Evolutionary conservation across 2,329 filamentous ascomycete species (phyloP).

Genomic region (Phyllachora maydis): DNA sequence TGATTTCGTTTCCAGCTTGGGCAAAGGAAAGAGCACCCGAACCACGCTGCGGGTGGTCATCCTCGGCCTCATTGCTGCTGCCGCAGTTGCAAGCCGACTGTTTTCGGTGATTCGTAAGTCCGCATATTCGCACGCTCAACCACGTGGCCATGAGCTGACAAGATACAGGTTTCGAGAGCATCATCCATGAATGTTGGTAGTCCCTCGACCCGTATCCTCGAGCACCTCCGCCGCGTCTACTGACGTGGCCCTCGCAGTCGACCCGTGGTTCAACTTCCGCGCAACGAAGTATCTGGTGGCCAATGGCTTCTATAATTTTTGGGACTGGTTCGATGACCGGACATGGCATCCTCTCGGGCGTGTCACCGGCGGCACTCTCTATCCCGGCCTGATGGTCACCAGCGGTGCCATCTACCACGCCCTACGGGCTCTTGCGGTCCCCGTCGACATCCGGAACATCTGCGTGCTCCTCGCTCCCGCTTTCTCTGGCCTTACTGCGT

Average conservation of each 20-base stretch:
- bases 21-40: conserved; percentile 61
- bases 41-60: conserved; percentile 78
- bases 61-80: conserved; percentile 73
- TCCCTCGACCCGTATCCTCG: conserved; percentile 6
- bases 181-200: conserved; percentile 94
- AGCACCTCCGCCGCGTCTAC: conserved; percentile 3
- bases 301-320: conserved; percentile 96
- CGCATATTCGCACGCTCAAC: too few relatives aligned
- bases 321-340: conserved; percentile 99
- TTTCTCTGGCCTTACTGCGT: conserved; percentile 85
- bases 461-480: conserved; percentile 89
- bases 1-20: conserved; percentile 44
- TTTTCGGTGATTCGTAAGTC: conserved; percentile 96
- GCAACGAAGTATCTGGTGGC: conserved; percentile 94
- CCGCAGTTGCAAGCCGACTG: conserved; percentile 78
- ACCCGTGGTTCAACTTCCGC: conserved; percentile 99
- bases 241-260: conserved; percentile 43
- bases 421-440: conserved; percentile 71
- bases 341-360: conserved; percentile 98
- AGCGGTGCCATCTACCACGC: conserved; percentile 92
- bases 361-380: conserved; percentile 96
- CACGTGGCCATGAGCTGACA: too few relatives aligned
- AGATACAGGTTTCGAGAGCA: conserved; percentile 86
- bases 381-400: conserved; percentile 97
- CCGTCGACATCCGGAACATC: conserved; percentile 96